Evolutionary conservation across 1,284 basidiomycete species (phyloP).

Genomic region (Leccinum insolens): DNA sequence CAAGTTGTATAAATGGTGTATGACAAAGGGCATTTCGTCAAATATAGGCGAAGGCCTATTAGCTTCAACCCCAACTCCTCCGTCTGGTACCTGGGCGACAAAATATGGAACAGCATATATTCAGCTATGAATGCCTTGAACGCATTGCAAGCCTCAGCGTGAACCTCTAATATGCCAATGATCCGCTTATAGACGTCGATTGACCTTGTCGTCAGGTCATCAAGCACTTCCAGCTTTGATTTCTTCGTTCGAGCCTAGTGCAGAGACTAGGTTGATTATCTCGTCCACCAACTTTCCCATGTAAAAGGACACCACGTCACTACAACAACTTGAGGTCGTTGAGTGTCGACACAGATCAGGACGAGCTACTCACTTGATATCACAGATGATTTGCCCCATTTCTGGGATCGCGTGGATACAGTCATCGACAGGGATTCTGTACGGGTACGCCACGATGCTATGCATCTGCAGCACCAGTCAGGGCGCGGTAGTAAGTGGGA

Average conservation of each 20-base stretch:
- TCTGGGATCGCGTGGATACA: slow-evolving; percentile 11
- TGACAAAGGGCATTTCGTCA: no score
- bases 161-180: background rate
- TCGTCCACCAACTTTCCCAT: background rate
- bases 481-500: no score
- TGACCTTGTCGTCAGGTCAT: background rate
- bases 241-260: background rate
- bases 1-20: no score
- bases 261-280: background rate
- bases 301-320: background rate
- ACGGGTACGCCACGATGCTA: no score
- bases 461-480: no score
- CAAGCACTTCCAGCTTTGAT: background rate
- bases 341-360: background rate
- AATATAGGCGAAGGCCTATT: background rate
- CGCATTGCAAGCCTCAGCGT: no score
- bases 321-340: background rate
- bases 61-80: background rate
- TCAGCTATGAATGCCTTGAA: background rate
- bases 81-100: background rate
- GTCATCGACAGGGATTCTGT: slow-evolving; percentile 1
- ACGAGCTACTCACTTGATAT: background rate
- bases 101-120: background rate
- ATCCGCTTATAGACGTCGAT: background rate
- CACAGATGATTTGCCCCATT: background rate